Base-by-base conservation (phyloP, 176 grass and related monocot species). In the Panicum miliaceum region DNA sequence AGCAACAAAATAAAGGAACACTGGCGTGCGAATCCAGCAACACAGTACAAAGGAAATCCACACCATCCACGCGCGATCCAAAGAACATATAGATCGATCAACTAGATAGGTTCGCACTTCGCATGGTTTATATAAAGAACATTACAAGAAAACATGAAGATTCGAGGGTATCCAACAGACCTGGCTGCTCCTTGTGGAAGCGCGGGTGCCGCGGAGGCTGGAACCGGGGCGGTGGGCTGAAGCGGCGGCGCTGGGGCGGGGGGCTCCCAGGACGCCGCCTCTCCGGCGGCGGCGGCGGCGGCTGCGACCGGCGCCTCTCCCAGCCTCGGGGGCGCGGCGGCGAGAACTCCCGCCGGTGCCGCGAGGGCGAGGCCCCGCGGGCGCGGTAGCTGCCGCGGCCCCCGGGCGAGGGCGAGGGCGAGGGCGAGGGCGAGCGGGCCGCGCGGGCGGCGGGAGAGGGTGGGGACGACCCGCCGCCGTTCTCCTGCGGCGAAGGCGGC, bases 201-300 rank as follows among this genome's bases (percentile, higher is more conserved):
- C 93, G 87, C 9, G 36, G 61, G 66, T 84, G 76, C 22, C 89
- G 89, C 19, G 84, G 84, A 25, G 86, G 77, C 52, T 85, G 89
- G 71, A 89, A 94, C 9, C 73, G 77, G 7, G 84, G 71, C 2
- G 87, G 76, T 1, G 89, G 84, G 1, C 66, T 86, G 38, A 76
- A 88, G 62, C 92, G 89, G 67, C 89, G 87, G 42, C 87, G 93
- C 74, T 66, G 87, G 3, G 84, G 78, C 18, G 50, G 87, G 8
- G 90, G 88, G 13, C 85, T 83, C 9, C 38, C 85, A 48, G 67
- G 82, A 25, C 85, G 85, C 26, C 79, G 82, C 71, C 78, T 89
- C 64, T 75, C 76, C 0, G 63, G 64, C 19, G 71, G 91, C 1
- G 77, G 68, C 0, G 64, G 58, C 13, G 71, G 91, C 8, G 76